A percentile compares a stretch with the other conserved stretches of the same genome.
Evolutionary conservation across 768 basidiomycete genomes (phyloP).

Genomic region (Russula brevipes): DNA sequence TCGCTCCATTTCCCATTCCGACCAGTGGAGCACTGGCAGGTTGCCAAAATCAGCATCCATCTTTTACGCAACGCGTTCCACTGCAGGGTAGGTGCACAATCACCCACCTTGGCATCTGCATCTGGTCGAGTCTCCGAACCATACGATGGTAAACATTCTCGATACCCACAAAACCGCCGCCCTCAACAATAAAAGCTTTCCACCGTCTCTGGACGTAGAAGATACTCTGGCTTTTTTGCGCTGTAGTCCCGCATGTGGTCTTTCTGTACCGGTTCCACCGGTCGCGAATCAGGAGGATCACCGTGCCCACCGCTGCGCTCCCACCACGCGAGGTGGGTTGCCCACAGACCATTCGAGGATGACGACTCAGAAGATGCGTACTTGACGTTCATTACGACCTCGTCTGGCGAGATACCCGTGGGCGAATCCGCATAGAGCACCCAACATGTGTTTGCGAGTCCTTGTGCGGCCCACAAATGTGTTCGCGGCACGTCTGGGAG

Average conservation of each 20-base stretch:
- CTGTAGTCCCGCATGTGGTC: constrained; percentile 45
- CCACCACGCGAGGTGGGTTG: constrained; percentile 25
- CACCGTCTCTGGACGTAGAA: constrained; percentile 66
- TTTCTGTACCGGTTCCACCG: not conserved
- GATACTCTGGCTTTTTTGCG: constrained; percentile 42
- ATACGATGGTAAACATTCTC: constrained; percentile 40
- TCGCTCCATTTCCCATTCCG: constrained; percentile 42
- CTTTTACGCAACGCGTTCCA: not conserved
- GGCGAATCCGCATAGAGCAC: constrained; percentile 66
- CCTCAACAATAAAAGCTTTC: constrained; percentile 61
- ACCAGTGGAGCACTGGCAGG: constrained; percentile 62
- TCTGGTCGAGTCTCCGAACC: constrained; percentile 42
- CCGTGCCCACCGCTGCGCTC: constrained; percentile 14
- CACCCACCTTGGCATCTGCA: constrained; percentile 78
- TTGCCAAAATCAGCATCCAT: too few species aligned
- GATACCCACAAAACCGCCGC: constrained; percentile 57
- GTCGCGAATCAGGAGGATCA: constrained; percentile 12
- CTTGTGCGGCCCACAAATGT: constrained; percentile 73
- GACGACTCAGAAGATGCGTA: not conserved
- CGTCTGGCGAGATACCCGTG: constrained; percentile 67
- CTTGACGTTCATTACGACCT: constrained; percentile 32
- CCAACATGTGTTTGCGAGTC: constrained; percentile 70
- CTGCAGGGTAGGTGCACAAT: not conserved
- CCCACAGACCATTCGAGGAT: constrained; percentile 18
- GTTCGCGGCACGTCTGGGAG: constrained; percentile 52